Conservation (phyloP, 139 green algal genomes). For the Micractinium conductrix region DNA sequence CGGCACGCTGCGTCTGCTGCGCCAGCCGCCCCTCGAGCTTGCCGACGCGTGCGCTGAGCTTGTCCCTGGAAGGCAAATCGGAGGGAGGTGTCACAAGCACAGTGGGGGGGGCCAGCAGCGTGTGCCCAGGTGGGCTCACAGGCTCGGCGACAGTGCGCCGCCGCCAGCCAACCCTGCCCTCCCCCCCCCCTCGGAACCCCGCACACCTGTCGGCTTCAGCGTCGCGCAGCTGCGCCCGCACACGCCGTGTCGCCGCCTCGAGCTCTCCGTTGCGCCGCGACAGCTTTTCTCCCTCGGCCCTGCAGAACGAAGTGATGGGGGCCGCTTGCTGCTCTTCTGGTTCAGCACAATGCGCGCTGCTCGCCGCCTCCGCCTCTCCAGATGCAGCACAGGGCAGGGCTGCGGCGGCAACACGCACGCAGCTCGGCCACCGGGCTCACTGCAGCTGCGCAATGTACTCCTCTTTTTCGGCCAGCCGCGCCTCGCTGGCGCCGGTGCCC, state of each 20-base stretch:
- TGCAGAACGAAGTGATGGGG: background rate
- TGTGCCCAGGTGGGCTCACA: too few species aligned
- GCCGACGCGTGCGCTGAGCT: conserved; percentile 22
- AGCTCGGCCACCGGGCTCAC: conserved; percentile 41
- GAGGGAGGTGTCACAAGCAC: too few species aligned
- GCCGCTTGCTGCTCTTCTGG: background rate
- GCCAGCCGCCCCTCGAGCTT: conserved; percentile 41
- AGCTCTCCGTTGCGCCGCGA: conserved; percentile 55
- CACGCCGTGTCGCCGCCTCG: conserved; percentile 32
- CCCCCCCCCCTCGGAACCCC: background rate
- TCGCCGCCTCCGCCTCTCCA: too few species aligned
- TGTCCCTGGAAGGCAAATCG: conserved; percentile 32
- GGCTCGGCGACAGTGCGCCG: too few species aligned
- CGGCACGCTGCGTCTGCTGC: conserved; percentile 7
- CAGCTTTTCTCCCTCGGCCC: conserved; percentile 47
- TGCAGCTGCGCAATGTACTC: conserved; percentile 55
- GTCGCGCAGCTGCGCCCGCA: conserved; percentile 29
- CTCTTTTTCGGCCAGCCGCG: conserved; percentile 56
- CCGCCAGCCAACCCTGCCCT: background rate
- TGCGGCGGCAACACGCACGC: too few species aligned
- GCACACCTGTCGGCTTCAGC: conserved; percentile 40
- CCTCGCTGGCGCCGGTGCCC: conserved; percentile 50
- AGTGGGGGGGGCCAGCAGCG: too few species aligned
- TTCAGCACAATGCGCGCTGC: too few species aligned
- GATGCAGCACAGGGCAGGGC: too few species aligned